Conservation (phyloP, 306 rosid genomes). For the Rosa multiflora region DNA sequence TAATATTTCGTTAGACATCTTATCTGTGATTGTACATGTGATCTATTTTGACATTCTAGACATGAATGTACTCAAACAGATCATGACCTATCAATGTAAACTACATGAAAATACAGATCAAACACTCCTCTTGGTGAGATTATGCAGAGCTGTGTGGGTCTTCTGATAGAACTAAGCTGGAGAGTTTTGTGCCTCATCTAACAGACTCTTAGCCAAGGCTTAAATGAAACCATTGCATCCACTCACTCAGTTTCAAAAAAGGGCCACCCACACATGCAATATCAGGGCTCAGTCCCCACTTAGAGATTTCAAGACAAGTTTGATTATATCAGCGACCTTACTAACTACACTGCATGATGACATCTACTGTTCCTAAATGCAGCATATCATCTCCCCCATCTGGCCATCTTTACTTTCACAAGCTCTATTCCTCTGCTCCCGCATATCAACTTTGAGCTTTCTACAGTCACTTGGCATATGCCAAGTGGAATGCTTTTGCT, state of each 20-base stretch:
- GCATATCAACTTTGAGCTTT: not conserved
- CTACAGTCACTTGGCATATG: not conserved
- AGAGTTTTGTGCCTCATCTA: constrained; percentile 1
- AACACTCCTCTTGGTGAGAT: not conserved
- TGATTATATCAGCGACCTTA: constrained; percentile 3
- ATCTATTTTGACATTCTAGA: not conserved
- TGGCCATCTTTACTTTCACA: not conserved
- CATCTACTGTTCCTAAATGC: not conserved
- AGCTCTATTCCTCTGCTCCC: not conserved
- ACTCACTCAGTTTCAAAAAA: not conserved
- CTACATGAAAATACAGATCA: not conserved
- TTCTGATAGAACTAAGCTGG: not conserved
- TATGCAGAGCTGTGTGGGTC: constrained; percentile 10
- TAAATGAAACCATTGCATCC: constrained; percentile 17
- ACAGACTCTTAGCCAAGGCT: not conserved
- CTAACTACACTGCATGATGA: not conserved
- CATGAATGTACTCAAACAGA: not conserved
- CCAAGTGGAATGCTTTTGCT: constrained; percentile 9
- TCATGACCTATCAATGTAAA: not conserved
- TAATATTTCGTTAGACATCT: not conserved
- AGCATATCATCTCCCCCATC: not conserved
- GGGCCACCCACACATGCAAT: constrained; percentile 29
- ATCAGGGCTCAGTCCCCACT: constrained; percentile 10
- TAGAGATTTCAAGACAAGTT: constrained; percentile 25
- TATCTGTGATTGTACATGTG: not conserved